Conservation (phyloP, 768 basidiomycete genomes). For the Pholiota conissans region DNA sequence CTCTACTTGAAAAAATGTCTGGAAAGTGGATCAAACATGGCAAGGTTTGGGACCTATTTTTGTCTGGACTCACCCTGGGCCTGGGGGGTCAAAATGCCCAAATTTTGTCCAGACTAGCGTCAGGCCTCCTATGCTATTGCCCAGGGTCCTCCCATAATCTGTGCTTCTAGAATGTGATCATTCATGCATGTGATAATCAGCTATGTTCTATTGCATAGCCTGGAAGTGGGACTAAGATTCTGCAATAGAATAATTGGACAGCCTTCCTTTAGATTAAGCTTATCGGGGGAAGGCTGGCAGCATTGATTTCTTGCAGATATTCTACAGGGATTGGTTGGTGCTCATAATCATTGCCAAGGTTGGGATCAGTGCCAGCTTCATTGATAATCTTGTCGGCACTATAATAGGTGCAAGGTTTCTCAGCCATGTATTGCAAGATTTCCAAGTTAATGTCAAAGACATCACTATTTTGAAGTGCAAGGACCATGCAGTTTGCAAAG, state of each 20-base stretch:
- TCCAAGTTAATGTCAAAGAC: conserved; percentile 34
- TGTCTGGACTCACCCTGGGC: conserved; percentile 1
- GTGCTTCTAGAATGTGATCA: conserved; percentile 33
- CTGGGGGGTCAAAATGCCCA: not conserved
- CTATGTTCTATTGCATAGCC: conserved; percentile 40
- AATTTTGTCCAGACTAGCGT: conserved; percentile 4
- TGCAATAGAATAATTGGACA: conserved; percentile 42
- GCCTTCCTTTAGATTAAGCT: conserved; percentile 32
- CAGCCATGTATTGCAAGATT: conserved; percentile 24
- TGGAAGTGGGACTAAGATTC: conserved; percentile 36
- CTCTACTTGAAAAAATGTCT: not conserved
- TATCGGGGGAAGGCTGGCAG: conserved; percentile 37
- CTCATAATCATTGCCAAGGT: conserved; percentile 17
- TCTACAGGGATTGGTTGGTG: conserved; percentile 28
- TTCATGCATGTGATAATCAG: conserved; percentile 24
- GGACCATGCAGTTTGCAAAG: conserved; percentile 35
- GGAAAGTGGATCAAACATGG: not conserved
- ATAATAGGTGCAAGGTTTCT: conserved; percentile 16
- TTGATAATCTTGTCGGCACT: conserved; percentile 30
- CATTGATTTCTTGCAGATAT: conserved; percentile 36
- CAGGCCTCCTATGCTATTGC: conserved; percentile 1
- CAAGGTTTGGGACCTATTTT: not conserved
- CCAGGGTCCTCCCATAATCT: conserved; percentile 31
- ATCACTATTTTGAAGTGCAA: conserved; percentile 35
- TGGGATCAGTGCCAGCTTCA: conserved; percentile 15